Percentiles rank a stretch among this genome's conserved stretches.
These are phyloP conservation scores for Fusarium virguliforme DNA, from an alignment of 2,329 filamentous ascomycete genomes.

Conservation along the genomic window DNA sequence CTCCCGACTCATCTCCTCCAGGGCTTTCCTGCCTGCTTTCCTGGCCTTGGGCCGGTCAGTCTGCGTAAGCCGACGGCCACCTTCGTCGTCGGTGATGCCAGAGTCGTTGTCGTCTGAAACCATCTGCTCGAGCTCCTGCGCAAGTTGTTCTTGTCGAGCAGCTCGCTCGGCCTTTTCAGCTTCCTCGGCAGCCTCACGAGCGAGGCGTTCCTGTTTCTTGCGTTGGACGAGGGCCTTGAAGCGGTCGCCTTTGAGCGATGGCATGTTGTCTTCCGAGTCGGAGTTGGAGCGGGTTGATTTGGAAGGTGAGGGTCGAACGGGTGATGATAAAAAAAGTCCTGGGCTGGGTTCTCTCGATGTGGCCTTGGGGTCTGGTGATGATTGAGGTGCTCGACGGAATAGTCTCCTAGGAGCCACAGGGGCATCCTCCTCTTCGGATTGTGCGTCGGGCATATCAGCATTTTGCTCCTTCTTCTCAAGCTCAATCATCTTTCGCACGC, in stretches of 20 bases:
- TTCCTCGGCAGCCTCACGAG: slow-evolving; percentile 74
- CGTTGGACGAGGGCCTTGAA: slow-evolving; percentile 81
- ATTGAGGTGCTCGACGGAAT: slow-evolving; percentile 56
- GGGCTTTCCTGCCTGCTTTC: slow-evolving; percentile 93
- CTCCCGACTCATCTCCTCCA: slow-evolving; percentile 95
- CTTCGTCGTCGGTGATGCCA: slow-evolving; percentile 74
- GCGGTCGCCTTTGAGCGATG: slow-evolving; percentile 68
- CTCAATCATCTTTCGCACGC: slow-evolving; percentile 62
- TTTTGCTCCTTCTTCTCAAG: slow-evolving; percentile 50
- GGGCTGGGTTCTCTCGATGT: slow-evolving; percentile 57
- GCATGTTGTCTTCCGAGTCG: slow-evolving; percentile 65
- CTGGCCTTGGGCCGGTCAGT: slow-evolving; percentile 76
- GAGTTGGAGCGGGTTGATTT: slow-evolving; percentile 55
- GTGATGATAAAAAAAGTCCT: slow-evolving; percentile 72
- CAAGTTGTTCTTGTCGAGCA: slow-evolving; percentile 56
- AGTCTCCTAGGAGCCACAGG: slow-evolving; percentile 61
- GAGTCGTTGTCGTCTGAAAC: slow-evolving; percentile 60
- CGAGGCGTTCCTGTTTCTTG: slow-evolving; percentile 80
- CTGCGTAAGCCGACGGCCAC: slow-evolving; percentile 78
- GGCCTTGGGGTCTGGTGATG: slow-evolving; percentile 54
- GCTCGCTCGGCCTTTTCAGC: slow-evolving; percentile 63
- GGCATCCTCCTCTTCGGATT: slow-evolving; percentile 61
- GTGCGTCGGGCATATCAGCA: slow-evolving; percentile 52
- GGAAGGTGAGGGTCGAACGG: slow-evolving; percentile 56
- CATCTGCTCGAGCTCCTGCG: slow-evolving; percentile 57